Base-by-base conservation (phyloP, 2,329 filamentous ascomycete genomes). In the Grosmannia huntii region DNA sequence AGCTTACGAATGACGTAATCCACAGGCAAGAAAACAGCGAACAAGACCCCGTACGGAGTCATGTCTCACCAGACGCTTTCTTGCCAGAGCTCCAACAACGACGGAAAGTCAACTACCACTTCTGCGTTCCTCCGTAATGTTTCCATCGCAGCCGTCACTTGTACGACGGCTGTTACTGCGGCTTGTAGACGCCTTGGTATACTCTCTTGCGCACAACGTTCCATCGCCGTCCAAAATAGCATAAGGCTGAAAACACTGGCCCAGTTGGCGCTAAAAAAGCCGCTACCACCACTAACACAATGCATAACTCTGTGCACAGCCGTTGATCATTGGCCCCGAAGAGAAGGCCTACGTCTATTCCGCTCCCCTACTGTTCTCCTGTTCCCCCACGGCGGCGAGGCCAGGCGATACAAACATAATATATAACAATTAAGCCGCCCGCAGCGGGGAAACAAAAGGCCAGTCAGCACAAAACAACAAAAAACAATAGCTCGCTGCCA, bases 401-500 rank as follows among this genome's bases (percentile, higher is more conserved):
- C 59, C 53, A 51, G 50, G 49, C 44, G 53, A 55, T 55, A 44
- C 41, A 59, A 59, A 56, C 21, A 58, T 36, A 57, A 33, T 54
- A 53, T 57, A 41, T 46, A 46, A 48, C 53, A 60, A 63, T 63
- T 64, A 63, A 60, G 58, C 61, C 59, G 60, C 61, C 62, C 54
- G 61, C 60, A 62, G 61, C 62, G 61, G 46, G 38, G 56, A 60
- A 55, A 55, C 50, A 61, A 62, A 62, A 60, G 23, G 38, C 23
- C 33, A 44, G 31, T 38, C 33, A 44, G 3, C 7, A 59, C 50
- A 55, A 55, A 31, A 31, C 31, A 55, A 53, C 25, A 53, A 59
- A 48, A 41, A 50, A 33, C 48, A 50, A 48, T 12, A 48, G 23
- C 27, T 52, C 50, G 50, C 50, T 52, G 49, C 27, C 28, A 52